Percentiles rank a stretch among this genome's conserved stretches.
phyloP scores from a whole-genome alignment of 23 red algal genomes.

The Gracilaria caudata region DNA sequence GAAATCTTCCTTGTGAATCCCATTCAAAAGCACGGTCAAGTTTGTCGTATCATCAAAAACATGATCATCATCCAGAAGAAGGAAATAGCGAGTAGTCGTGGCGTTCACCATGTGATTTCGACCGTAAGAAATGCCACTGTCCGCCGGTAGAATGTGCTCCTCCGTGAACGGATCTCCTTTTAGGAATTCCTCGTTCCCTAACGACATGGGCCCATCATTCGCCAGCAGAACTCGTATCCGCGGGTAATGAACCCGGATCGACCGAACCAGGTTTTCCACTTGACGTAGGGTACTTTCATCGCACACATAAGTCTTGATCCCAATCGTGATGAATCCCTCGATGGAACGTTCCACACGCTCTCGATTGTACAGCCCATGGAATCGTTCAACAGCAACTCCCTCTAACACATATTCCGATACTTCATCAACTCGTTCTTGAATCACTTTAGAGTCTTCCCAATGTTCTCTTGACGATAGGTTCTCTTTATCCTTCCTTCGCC shows the following conservation, averaged over 20 bases:
- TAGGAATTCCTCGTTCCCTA: slow-evolving; percentile 26
- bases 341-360: slow-evolving; percentile 23
- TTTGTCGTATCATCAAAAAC: slow-evolving; percentile 62
- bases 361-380: slow-evolving; percentile 45
- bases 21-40: slow-evolving; percentile 43
- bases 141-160: slow-evolving; percentile 34
- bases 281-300: slow-evolving; percentile 24
- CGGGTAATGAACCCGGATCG: slow-evolving; percentile 59
- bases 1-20: slow-evolving; percentile 38
- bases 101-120: slow-evolving; percentile 58
- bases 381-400: slow-evolving; percentile 39
- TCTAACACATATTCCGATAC: slow-evolving; percentile 5
- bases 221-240: slow-evolving; percentile 28
- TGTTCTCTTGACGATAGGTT: background rate
- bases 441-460: background rate
- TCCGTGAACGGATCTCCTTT: slow-evolving; percentile 46
- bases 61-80: slow-evolving; percentile 58
- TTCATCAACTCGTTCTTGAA: slow-evolving; percentile 10
- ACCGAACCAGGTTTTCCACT: slow-evolving; percentile 41
- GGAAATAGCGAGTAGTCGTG: slow-evolving; percentile 39
- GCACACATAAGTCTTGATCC: slow-evolving; percentile 56
- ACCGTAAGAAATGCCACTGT: slow-evolving; percentile 53
- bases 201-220: slow-evolving; percentile 47
- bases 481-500: background rate
- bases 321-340: slow-evolving; percentile 49